These are phyloP conservation scores for Olyra latifolia DNA, from an alignment of 176 grass and related monocot genomes.

Conservation along the genomic window DNA sequence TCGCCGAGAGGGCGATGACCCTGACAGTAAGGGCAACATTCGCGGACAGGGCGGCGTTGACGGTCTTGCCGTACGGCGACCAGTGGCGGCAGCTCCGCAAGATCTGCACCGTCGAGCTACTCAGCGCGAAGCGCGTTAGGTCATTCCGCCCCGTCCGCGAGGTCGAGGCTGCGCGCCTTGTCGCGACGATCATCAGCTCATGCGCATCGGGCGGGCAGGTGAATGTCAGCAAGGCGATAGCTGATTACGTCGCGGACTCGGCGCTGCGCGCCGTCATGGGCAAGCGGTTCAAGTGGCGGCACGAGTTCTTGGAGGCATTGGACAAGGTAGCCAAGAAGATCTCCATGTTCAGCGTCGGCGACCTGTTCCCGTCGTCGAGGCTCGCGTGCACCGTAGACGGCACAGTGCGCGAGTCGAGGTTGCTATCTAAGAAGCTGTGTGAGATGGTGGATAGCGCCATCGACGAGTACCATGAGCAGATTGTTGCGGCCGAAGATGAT, in stretches of 20 bases:
- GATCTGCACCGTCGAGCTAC: conserved; percentile 37
- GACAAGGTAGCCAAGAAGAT: neutral
- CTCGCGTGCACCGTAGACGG: conserved; percentile 9
- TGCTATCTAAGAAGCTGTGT: neutral
- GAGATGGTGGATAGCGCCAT: conserved; percentile 7
- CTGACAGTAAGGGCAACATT: neutral
- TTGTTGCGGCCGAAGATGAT: neutral
- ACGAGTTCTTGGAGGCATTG: neutral
- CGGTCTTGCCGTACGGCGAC: conserved; percentile 12
- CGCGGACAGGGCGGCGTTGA: neutral
- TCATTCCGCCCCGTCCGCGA: conserved; percentile 31
- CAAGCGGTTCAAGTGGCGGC: neutral
- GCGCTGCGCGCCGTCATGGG: conserved; percentile 4
- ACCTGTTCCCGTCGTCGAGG: conserved; percentile 37
- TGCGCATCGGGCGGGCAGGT: neutral
- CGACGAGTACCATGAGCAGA: neutral
- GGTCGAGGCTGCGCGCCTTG: conserved; percentile 24
- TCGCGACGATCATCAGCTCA: neutral
- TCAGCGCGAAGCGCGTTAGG: conserved; percentile 22
- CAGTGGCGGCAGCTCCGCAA: conserved; percentile 33
- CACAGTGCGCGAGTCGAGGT: neutral
- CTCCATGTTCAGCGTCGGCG: conserved; percentile 1
- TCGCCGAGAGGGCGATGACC: conserved; percentile 13
- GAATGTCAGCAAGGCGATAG: conserved; percentile 18
- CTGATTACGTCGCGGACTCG: neutral